These are phyloP conservation scores for Westerdykella aurantiaca DNA, from an alignment of 2,329 filamentous ascomycete species.

Conservation along the genomic window DNA sequence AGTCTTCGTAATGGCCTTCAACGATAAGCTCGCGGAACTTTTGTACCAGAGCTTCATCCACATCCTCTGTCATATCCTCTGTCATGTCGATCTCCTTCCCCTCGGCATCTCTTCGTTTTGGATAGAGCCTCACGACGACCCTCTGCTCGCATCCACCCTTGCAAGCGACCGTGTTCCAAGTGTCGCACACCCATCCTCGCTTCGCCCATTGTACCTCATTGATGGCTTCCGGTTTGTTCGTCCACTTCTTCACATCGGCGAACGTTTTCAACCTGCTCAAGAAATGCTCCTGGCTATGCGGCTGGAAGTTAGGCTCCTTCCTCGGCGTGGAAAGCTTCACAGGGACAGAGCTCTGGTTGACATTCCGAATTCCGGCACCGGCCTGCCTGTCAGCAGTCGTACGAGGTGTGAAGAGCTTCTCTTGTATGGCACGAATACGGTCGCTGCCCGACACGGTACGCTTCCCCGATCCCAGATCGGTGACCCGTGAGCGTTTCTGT, in stretches of 20 bases:
- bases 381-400: constrained; percentile 11
- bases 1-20: constrained; percentile 70
- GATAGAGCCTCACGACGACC: constrained; percentile 67
- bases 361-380: constrained; percentile 23
- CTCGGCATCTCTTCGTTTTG: constrained; percentile 46
- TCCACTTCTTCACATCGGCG: constrained; percentile 86
- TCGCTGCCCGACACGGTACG: constrained; percentile 24
- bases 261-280: constrained; percentile 78
- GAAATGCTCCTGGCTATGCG: constrained; percentile 78
- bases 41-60: constrained; percentile 63
- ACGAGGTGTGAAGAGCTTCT: constrained; percentile 27
- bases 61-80: constrained; percentile 42
- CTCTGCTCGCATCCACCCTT: constrained; percentile 74
- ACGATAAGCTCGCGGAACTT: constrained; percentile 70
- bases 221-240: constrained; percentile 79
- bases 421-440: constrained; percentile 27
- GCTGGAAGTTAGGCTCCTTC: constrained; percentile 66
- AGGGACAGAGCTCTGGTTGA: constrained; percentile 24
- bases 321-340: constrained; percentile 21
- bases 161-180: constrained; percentile 71
- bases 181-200: constrained; percentile 78
- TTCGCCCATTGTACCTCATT: constrained; percentile 94
- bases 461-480: constrained; percentile 21
- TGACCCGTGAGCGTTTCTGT: constrained; percentile 32
- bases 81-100: constrained; percentile 47